A percentile compares a stretch with the other conserved stretches of the same genome.
Conservation (phyloP, 2,329 filamentous ascomycete genomes). For the Emergomyces orientalis region DNA sequence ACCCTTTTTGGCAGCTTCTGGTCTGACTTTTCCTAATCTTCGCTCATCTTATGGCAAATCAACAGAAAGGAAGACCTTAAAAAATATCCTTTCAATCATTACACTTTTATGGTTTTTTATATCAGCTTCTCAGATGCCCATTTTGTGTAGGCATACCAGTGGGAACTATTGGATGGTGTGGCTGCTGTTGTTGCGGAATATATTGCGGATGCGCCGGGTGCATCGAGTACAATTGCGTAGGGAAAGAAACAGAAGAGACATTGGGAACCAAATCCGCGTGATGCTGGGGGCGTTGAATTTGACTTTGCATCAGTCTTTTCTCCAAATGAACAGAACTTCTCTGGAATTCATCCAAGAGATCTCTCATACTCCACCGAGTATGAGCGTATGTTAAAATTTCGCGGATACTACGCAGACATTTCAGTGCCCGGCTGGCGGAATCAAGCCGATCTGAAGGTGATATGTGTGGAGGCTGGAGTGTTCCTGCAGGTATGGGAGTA, state of each 20-base stretch:
- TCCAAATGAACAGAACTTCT: constrained; percentile 22
- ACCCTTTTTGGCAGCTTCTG: background rate
- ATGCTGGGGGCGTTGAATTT: background rate
- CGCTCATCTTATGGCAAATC: background rate
- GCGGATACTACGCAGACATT: constrained; percentile 25
- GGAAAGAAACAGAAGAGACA: background rate
- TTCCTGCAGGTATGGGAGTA: constrained; percentile 22
- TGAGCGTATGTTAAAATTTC: constrained; percentile 27
- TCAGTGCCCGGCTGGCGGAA: constrained; percentile 26
- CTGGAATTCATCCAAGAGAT: constrained; percentile 27
- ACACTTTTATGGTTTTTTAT: background rate
- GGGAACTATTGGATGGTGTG: background rate
- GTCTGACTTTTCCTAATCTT: background rate
- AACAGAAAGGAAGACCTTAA: background rate
- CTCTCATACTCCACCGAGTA: constrained; percentile 28
- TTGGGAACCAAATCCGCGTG: background rate
- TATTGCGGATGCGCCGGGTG: background rate
- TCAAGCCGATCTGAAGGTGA: constrained; percentile 27
- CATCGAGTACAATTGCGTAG: background rate
- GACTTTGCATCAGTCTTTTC: constrained; percentile 20
- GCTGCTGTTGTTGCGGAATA: background rate
- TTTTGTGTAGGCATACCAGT: background rate
- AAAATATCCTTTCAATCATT: background rate
- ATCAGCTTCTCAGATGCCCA: background rate
- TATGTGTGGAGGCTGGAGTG: constrained; percentile 26